Percentiles rank a stretch among this genome's conserved stretches.
Evolutionary conservation across 345 rosid species (phyloP).

Genomic region (Syzygium aqueum): DNA sequence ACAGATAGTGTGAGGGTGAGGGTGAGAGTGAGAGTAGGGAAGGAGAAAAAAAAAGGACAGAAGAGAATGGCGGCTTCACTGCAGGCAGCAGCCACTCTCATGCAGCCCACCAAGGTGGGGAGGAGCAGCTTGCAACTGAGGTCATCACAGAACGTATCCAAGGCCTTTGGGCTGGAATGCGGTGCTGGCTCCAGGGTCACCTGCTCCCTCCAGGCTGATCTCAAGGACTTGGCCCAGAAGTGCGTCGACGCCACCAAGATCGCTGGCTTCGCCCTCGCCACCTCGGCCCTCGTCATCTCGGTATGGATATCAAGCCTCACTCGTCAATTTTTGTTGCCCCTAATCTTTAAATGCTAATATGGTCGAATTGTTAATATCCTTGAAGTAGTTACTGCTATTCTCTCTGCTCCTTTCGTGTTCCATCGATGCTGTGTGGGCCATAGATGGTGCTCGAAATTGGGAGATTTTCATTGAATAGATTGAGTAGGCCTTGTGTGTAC

Average conservation of each 20-base stretch:
- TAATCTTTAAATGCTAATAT: background rate
- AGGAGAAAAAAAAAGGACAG: background rate
- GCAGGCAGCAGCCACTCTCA: slow-evolving; percentile 80
- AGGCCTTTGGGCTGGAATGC: slow-evolving; percentile 52
- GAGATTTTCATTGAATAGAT: background rate
- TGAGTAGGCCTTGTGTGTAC: background rate
- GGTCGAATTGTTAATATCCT: background rate
- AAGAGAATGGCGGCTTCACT: slow-evolving; percentile 70
- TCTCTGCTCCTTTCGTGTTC: background rate
- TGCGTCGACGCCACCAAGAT: slow-evolving; percentile 65
- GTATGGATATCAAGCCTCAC: slow-evolving; percentile 17
- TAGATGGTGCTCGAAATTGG: background rate
- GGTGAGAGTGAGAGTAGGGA: background rate
- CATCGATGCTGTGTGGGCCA: background rate
- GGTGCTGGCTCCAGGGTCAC: slow-evolving; percentile 39
- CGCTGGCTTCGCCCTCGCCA: slow-evolving; percentile 85
- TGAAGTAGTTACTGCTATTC: background rate
- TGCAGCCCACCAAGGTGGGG: slow-evolving; percentile 65
- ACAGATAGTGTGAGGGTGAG: background rate
- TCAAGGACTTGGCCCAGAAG: slow-evolving; percentile 66
- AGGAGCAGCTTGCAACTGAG: slow-evolving; percentile 31
- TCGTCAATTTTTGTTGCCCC: background rate
- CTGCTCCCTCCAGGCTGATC: slow-evolving; percentile 64
- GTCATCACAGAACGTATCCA: slow-evolving; percentile 37
- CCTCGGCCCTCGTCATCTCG: slow-evolving; percentile 94